A percentile compares a stretch with the other conserved stretches of the same genome.
Evolutionary conservation across 1,284 basidiomycete species (phyloP).

Genomic region (Neonothopanus nambi): DNA sequence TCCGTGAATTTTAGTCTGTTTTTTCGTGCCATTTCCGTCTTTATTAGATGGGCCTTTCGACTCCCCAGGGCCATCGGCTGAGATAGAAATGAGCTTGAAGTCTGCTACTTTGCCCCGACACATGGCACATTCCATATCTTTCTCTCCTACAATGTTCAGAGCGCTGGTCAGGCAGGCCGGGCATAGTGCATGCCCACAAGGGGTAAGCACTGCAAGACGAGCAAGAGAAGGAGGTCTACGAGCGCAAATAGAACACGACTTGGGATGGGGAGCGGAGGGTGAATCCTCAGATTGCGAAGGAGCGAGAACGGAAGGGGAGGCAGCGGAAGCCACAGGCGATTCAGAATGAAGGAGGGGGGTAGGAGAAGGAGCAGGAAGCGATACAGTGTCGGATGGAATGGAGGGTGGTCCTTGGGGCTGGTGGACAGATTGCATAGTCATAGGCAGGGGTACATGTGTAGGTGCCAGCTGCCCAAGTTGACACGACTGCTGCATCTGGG

Average conservation of each 20-base stretch:
- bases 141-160: conserved; percentile 82
- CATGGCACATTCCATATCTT: conserved; percentile 79
- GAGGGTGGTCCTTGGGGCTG: too few species aligned
- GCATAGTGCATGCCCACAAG: conserved; percentile 74
- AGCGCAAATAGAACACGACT: conserved; percentile 54
- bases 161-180: conserved; percentile 78
- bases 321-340: too few species aligned
- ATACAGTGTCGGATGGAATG: too few species aligned
- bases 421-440: too few species aligned
- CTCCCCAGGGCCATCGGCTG: conserved; percentile 7
- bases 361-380: too few species aligned
- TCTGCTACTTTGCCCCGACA: conserved; percentile 68
- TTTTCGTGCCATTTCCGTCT: background rate
- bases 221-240: conserved; percentile 34
- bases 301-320: too few species aligned
- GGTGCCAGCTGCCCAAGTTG: too few species aligned
- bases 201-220: conserved; percentile 64
- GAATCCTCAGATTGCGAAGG: background rate
- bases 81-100: conserved; percentile 51
- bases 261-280: conserved; percentile 10
- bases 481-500: too few species aligned
- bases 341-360: too few species aligned
- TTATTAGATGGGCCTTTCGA: background rate
- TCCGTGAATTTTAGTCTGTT: background rate
- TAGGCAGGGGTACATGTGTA: too few species aligned